Percentiles rank a stretch among this genome's conserved stretches.
Evolutionary conservation across 306 rosid species (phyloP).

Genomic region (Castanopsis chinensis): DNA sequence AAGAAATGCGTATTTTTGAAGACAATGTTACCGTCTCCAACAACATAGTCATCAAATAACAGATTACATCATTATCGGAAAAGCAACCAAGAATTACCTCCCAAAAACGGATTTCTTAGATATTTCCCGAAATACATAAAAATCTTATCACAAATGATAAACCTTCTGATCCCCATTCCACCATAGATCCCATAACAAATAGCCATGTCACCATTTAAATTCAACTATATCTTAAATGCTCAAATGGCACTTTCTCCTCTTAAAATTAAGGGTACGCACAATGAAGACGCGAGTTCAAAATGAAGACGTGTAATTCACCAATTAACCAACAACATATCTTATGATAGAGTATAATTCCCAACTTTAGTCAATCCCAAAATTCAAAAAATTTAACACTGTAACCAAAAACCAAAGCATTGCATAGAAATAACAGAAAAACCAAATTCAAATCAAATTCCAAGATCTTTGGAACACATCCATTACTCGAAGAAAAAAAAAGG

Average conservation of each 20-base stretch:
- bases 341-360: neutral
- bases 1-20: neutral
- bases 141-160: neutral
- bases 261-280: no score
- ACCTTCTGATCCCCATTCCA: neutral
- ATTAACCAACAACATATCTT: neutral
- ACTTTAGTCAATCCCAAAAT: slow-evolving; percentile 17
- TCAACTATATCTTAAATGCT: neutral
- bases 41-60: neutral
- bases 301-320: no score
- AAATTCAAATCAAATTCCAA: slow-evolving; percentile 28
- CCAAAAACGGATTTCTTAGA: neutral
- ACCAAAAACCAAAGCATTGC: neutral
- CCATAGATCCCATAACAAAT: neutral
- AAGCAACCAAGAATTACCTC: neutral
- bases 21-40: neutral
- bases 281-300: no score
- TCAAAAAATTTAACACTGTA: neutral
- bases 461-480: neutral
- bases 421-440: slow-evolving; percentile 6
- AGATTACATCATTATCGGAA: neutral
- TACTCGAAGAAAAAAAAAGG: neutral
- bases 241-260: no score
- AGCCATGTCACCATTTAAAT: neutral
- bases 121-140: neutral